A percentile compares a stretch with the other conserved stretches of the same genome.
These are phyloP conservation scores for Geranium rotundifolium DNA, from an alignment of 345 rosid genomes.

Conservation along the genomic window DNA sequence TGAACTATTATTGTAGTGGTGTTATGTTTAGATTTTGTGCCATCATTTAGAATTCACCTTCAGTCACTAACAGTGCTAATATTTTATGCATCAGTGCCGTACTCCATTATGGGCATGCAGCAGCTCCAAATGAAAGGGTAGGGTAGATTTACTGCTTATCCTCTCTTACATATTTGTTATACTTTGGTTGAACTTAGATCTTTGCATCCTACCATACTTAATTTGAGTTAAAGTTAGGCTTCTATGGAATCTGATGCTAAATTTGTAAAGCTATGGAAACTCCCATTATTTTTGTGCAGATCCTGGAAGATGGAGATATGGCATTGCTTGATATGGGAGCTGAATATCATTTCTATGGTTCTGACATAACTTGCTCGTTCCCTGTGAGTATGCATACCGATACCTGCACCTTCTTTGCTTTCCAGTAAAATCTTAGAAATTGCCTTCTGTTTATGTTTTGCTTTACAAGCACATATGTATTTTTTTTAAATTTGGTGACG, in stretches of 20 bases:
- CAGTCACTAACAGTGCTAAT: slow-evolving; percentile 8
- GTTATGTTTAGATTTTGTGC: not conserved
- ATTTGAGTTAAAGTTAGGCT: not conserved
- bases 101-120: slow-evolving; percentile 95
- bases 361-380: slow-evolving; percentile 92
- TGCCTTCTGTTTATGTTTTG: not conserved
- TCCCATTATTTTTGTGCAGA: slow-evolving; percentile 32
- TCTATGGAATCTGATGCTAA: not conserved
- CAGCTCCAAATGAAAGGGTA: slow-evolving; percentile 98
- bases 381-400: slow-evolving; percentile 45
- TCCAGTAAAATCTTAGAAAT: not conserved
- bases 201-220: not conserved
- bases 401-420: not conserved
- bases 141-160: not conserved
- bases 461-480: not conserved
- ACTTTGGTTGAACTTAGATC: not conserved
- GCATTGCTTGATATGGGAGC: slow-evolving; percentile 97
- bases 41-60: slow-evolving; percentile 6
- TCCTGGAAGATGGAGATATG: slow-evolving; percentile 72
- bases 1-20: not conserved
- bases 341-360: slow-evolving; percentile 81
- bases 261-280: not conserved
- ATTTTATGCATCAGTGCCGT: slow-evolving; percentile 49
- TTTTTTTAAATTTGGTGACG: not conserved
- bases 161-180: slow-evolving; percentile 1